Conservation (phyloP, 73 alveolate genomes). For the Paramecium pentaurelia region DNA sequence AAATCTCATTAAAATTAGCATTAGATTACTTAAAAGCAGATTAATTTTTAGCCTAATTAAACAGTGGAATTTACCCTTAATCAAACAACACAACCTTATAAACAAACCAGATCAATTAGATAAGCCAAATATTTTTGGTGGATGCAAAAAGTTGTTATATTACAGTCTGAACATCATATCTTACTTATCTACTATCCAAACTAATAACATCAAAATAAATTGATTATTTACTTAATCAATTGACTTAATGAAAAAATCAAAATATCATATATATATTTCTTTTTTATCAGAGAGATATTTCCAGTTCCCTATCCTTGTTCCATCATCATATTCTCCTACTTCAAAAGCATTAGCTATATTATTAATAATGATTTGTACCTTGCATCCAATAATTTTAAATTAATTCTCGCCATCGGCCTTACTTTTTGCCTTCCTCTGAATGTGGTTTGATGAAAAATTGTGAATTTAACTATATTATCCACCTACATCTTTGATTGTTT, state of each 20-base stretch:
- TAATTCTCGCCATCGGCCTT: no score
- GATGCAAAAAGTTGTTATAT: not conserved
- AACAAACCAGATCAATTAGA: not conserved
- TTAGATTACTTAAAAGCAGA: not conserved
- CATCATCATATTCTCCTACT: no score
- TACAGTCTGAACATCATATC: not conserved
- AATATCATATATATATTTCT: not conserved
- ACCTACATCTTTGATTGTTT: no score
- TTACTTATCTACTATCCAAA: not conserved
- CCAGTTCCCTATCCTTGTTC: no score
- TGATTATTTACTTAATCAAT: not conserved
- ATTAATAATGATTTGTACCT: no score
- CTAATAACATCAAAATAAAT: not conserved
- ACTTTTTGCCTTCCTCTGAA: no score
- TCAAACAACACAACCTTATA: not conserved
- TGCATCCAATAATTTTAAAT: no score
- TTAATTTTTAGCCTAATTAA: not conserved
- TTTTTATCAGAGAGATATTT: no score
- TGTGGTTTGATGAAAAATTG: no score
- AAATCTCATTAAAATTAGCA: not conserved
- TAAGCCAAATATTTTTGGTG: no score
- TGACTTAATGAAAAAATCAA: not conserved
- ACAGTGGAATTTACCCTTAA: not conserved
- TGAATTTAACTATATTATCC: no score
- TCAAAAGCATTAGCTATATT: no score